phyloP scores from a whole-genome alignment of 495 filamentous ascomycete genomes.

The Trichoderma orchidacearum region DNA sequence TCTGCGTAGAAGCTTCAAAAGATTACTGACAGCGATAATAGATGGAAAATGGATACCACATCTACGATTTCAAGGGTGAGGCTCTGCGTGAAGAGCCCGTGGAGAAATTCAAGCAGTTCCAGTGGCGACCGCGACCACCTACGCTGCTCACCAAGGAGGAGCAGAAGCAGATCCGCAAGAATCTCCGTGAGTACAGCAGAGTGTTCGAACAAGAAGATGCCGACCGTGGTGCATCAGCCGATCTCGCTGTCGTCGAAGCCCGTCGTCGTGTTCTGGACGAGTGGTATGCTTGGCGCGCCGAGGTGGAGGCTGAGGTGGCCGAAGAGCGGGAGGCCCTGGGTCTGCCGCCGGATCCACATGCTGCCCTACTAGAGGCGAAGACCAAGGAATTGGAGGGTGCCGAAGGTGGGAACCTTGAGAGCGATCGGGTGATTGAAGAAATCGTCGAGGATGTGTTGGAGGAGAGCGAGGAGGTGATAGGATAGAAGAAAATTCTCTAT shows the following conservation, averaged over 20 bases:
- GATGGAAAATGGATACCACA: conserved; percentile 98
- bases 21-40: conserved; percentile 16
- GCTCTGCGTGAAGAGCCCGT: conserved; percentile 83
- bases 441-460: conserved; percentile 90
- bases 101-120: conserved; percentile 94
- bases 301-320: conserved; percentile 55
- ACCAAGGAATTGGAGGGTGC: conserved; percentile 18
- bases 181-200: conserved; percentile 89
- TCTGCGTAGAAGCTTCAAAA: background rate
- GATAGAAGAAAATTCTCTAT: background rate
- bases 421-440: conserved; percentile 68
- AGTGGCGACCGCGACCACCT: conserved; percentile 83
- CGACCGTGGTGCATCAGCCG: conserved; percentile 80
- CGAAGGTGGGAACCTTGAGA: conserved; percentile 30
- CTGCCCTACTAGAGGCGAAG: conserved; percentile 38
- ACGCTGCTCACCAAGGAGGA: conserved; percentile 86
- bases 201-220: conserved; percentile 91
- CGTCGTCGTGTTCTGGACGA: conserved; percentile 74
- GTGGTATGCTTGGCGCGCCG: conserved; percentile 76
- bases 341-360: conserved; percentile 47
- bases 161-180: conserved; percentile 96
- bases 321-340: conserved; percentile 59
- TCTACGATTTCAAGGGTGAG: conserved; percentile 90
- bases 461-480: conserved; percentile 66
- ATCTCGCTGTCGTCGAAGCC: conserved; percentile 82